Conservation (phyloP, 345 rosid genomes). For the Eucalyptus pauciflora region DNA sequence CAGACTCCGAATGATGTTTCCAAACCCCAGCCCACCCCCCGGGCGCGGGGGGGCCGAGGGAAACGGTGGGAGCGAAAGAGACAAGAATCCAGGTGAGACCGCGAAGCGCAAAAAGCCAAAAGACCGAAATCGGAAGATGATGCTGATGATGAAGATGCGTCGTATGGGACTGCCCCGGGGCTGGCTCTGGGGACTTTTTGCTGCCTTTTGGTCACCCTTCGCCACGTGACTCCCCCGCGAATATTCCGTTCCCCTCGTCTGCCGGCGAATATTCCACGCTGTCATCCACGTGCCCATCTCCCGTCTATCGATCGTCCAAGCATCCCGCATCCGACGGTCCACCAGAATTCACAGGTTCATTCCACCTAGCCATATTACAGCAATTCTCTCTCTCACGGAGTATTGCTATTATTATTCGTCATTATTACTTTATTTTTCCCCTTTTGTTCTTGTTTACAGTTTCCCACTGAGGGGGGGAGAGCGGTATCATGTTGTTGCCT, state of each 20-base stretch:
- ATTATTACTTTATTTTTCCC: not conserved
- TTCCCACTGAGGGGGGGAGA: not conserved
- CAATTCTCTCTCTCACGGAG: not conserved
- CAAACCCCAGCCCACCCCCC: no score
- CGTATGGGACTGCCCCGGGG: not conserved
- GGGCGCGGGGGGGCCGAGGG: not conserved
- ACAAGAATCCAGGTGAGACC: not conserved
- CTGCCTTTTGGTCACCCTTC: not conserved
- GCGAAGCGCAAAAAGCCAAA: not conserved
- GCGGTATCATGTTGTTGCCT: constrained; percentile 7
- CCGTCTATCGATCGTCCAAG: not conserved
- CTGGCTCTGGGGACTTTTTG: not conserved
- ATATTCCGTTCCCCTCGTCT: not conserved
- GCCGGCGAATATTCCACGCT: constrained; percentile 29
- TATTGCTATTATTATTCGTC: not conserved
- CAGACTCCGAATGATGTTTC: not conserved
- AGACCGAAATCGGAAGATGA: not conserved
- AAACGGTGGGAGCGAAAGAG: not conserved
- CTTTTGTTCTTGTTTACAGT: not conserved
- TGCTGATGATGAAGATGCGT: not conserved
- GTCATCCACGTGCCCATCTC: constrained; percentile 2
- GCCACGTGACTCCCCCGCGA: constrained; percentile 18
- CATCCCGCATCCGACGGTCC: not conserved
- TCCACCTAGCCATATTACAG: not conserved
- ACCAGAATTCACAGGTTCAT: not conserved